Percentiles rank a stretch among this genome's conserved stretches.
phyloP scores from a whole-genome alignment of 768 basidiomycete species.

The Cystoderma amianthinum region DNA sequence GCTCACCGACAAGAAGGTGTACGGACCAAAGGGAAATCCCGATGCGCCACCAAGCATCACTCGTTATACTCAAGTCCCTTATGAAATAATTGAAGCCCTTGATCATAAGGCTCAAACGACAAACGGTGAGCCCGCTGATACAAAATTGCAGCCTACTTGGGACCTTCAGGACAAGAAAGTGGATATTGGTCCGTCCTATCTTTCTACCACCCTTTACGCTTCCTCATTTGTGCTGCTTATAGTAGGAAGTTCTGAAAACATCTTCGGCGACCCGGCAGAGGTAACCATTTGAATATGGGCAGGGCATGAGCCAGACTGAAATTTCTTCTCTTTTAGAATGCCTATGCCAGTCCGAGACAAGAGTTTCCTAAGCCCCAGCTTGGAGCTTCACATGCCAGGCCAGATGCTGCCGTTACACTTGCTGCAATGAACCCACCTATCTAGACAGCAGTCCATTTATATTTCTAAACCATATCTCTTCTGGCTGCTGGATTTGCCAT shows the following conservation, averaged over 20 bases:
- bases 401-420: too few relatives aligned
- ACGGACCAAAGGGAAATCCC: constrained; percentile 56
- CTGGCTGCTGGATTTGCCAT: too few relatives aligned
- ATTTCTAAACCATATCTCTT: too few relatives aligned
- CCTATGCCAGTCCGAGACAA: constrained; percentile 24
- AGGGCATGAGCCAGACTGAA: too few relatives aligned
- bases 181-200: constrained; percentile 32
- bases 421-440: too few relatives aligned
- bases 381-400: background rate
- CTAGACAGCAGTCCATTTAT: too few relatives aligned
- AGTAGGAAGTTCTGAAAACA: constrained; percentile 28
- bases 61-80: constrained; percentile 69
- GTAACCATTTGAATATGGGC: too few relatives aligned
- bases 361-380: constrained; percentile 13
- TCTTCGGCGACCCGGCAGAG: constrained; percentile 37
- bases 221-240: constrained; percentile 3
- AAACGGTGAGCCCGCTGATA: constrained; percentile 10
- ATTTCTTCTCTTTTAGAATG: too few relatives aligned
- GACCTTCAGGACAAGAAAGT: constrained; percentile 46
- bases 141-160: constrained; percentile 35
- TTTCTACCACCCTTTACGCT: background rate
- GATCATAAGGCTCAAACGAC: constrained; percentile 24
- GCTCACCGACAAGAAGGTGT: constrained; percentile 65
- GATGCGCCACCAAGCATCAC: constrained; percentile 43
- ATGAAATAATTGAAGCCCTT: constrained; percentile 45